Base-by-base conservation (phyloP, 2,329 filamentous ascomycete species). In the Aspergillus novofumigatus region DNA sequence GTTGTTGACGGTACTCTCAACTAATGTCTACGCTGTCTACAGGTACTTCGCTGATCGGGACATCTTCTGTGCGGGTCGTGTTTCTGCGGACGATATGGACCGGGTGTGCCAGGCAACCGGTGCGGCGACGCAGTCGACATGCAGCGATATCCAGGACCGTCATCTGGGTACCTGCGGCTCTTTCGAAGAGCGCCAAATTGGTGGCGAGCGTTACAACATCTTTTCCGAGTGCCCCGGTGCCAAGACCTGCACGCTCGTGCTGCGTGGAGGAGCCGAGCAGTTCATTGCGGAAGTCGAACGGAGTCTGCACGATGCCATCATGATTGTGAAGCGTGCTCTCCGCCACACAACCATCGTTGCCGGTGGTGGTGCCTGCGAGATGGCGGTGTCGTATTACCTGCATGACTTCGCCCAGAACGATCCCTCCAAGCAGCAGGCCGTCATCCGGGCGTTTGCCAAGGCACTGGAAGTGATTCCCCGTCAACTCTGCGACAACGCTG, bases 211-310 rank as follows among this genome's bases (percentile, higher is more conserved):
- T 52, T 97, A 93, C 86, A 99, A 99, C 81, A 90, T 99, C 80
- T 99, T 99, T 75, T 91, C 96, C 76, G 90, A 93, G 69, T 99
- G 94, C 81, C 91, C 93, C 29, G 88, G 87, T 70, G 93, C 94
- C 63, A 96, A 96, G 84, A 97, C 94, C 1, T 99, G 94, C 83
- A 99, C 94, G 9, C 82, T 99, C 21, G 87, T 99, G 44, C 87
- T 99, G 62, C 90, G 94, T 71, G 94, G 94, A 70, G 94, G 94
- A 64, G 94, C 94, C 38, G 94, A 99, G 81, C 94, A 99, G 76
- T 99, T 99, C 79, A 99, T 99, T 68, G 94, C 94, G 57, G 94
- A 99, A 77, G 94, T 97, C 1, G 94, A 99, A 81, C 90, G 94
- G 63, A 96, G 91, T 72, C 84, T 99, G 65, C 94, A 99, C 81